Conservation (phyloP, 768 basidiomycete species). For the Ramaria sp. region DNA sequence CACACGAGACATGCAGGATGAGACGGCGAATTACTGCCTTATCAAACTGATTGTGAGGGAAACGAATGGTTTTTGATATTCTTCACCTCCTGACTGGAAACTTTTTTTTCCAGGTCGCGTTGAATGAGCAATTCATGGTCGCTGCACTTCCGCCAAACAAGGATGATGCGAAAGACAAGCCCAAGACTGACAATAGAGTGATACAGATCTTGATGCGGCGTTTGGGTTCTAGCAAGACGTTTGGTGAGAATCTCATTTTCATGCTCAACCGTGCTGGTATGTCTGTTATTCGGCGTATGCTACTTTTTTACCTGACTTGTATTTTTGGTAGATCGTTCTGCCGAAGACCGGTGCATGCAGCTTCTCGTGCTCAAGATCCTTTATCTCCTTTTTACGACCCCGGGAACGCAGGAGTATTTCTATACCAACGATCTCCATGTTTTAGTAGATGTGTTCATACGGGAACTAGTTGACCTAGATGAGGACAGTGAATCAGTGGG, state of each 20-base stretch:
- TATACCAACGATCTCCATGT: constrained; percentile 97
- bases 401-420: constrained; percentile 89
- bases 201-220: constrained; percentile 77
- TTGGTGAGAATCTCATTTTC: constrained; percentile 98
- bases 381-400: constrained; percentile 89
- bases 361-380: constrained; percentile 88
- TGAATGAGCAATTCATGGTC: constrained; percentile 99
- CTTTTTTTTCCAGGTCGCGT: constrained; percentile 59
- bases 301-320: constrained; percentile 4
- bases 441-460: constrained; percentile 94
- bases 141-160: constrained; percentile 37
- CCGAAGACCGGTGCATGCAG: constrained; percentile 93
- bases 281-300: constrained; percentile 20
- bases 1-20: constrained; percentile 79
- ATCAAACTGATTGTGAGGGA: constrained; percentile 80
- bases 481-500: constrained; percentile 89
- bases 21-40: constrained; percentile 89
- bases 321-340: constrained; percentile 52
- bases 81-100: background rate
- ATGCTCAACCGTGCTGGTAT: constrained; percentile 93
- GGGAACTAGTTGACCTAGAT: constrained; percentile 83
- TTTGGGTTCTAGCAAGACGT: constrained; percentile 80
- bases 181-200: constrained; percentile 61
- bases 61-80: background rate
- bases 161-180: constrained; percentile 16